These are phyloP conservation scores for Hypomontagnella monticulosa DNA, from an alignment of 495 filamentous ascomycete species.

Conservation along the genomic window DNA sequence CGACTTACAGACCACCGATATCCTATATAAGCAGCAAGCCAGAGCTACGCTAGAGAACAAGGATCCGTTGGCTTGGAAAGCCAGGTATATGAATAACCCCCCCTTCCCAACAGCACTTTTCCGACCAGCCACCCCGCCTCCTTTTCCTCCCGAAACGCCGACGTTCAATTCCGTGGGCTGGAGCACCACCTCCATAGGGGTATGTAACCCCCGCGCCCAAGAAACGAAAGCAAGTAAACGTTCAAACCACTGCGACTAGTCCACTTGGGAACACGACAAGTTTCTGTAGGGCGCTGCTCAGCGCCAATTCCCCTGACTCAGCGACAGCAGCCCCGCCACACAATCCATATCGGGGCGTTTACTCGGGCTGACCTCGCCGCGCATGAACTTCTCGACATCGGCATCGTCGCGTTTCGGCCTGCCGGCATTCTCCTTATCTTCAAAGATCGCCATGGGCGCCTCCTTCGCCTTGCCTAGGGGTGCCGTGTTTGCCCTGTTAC, in stretches of 20 bases:
- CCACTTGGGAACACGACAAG: too few species aligned
- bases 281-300: too few species aligned
- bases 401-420: slow-evolving; percentile 41
- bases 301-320: slow-evolving; percentile 69
- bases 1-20: too few species aligned
- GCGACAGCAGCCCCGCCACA: slow-evolving; percentile 77
- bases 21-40: too few species aligned
- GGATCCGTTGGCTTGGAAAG: too few species aligned
- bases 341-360: slow-evolving; percentile 77
- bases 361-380: slow-evolving; percentile 65
- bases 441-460: slow-evolving; percentile 50
- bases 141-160: slow-evolving; percentile 18
- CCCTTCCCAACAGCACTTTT: background rate
- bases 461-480: slow-evolving; percentile 35
- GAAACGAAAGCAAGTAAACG: too few species aligned
- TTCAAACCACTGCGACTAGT: too few species aligned
- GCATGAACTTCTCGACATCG: slow-evolving; percentile 77
- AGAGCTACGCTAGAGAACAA: too few species aligned
- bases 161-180: background rate
- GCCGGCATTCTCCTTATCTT: slow-evolving; percentile 46
- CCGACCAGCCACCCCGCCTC: slow-evolving; percentile 2
- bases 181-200: background rate
- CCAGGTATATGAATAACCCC: background rate
- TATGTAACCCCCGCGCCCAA: too few species aligned
- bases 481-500: slow-evolving; percentile 49